Evolutionary conservation across 164 flowering plant genomes (phyloP).

Genomic region (Nelumbo lutea): DNA sequence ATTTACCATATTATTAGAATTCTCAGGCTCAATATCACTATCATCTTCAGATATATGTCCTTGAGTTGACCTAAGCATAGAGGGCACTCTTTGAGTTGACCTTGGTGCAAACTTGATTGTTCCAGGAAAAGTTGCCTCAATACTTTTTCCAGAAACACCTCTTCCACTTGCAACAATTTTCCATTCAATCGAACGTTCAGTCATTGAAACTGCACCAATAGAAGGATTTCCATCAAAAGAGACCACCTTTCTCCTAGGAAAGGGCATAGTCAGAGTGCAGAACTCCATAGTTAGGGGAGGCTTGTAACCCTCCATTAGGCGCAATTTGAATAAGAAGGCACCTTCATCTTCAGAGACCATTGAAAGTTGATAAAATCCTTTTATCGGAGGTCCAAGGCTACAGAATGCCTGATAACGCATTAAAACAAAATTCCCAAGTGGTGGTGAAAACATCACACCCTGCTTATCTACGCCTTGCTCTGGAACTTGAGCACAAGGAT

Average conservation of each 20-base stretch:
- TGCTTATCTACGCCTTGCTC: constrained; percentile 86
- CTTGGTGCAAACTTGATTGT: constrained; percentile 80
- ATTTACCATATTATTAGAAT: constrained; percentile 51
- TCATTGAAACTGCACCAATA: constrained; percentile 70
- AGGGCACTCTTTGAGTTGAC: constrained; percentile 40
- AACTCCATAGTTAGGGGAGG: constrained; percentile 78
- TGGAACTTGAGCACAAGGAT: constrained; percentile 96
- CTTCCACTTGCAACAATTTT: constrained; percentile 77
- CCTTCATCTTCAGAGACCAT: constrained; percentile 99
- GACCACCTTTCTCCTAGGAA: constrained; percentile 78
- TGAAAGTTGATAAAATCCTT: constrained; percentile 98
- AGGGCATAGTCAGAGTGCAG: constrained; percentile 91
- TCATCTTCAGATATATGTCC: constrained; percentile 60
- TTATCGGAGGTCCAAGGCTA: constrained; percentile 76
- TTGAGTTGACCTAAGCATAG: constrained; percentile 28
- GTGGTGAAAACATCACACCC: constrained; percentile 85
- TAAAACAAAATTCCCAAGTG: constrained; percentile 84
- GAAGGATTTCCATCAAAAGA: constrained; percentile 94
- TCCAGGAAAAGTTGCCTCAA: constrained; percentile 97
- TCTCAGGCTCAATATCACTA: constrained; percentile 75
- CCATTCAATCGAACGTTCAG: constrained; percentile 92
- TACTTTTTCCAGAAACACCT: constrained; percentile 68
- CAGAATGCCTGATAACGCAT: constrained; percentile 77
- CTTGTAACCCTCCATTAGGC: constrained; percentile 84
- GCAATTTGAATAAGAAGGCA: constrained; percentile 86